Conservation (phyloP, 805 yeast genomes). For the Starmera pachycereana region DNA sequence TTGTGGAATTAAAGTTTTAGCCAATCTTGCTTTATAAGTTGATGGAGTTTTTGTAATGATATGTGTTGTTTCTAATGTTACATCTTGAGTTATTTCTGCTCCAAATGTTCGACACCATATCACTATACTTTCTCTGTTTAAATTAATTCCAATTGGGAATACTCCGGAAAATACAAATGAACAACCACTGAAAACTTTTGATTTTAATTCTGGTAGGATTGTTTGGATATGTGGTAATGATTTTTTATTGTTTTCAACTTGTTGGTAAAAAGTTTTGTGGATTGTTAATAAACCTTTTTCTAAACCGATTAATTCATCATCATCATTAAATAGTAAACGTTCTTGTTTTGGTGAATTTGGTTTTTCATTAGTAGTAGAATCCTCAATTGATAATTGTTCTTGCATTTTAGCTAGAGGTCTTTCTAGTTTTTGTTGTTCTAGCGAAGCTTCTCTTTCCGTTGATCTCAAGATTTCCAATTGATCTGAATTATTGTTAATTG, state of each 20-base stretch:
- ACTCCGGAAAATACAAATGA: slow-evolving; percentile 78
- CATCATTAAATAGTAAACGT: slow-evolving; percentile 64
- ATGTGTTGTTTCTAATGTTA: slow-evolving; percentile 71
- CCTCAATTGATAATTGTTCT: slow-evolving; percentile 46
- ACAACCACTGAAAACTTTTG: slow-evolving; percentile 53
- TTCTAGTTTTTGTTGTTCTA: slow-evolving; percentile 73
- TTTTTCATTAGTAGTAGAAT: neutral
- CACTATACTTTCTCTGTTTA: slow-evolving; percentile 76
- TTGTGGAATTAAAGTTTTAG: slow-evolving; percentile 45
- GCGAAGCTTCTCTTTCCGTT: slow-evolving; percentile 51
- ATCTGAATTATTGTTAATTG: slow-evolving; percentile 8
- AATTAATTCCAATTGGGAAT: slow-evolving; percentile 71
- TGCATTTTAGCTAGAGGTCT: slow-evolving; percentile 81
- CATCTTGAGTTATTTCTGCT: slow-evolving; percentile 67
- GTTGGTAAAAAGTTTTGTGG: slow-evolving; percentile 56
- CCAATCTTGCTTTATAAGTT: slow-evolving; percentile 78
- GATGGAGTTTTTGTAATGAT: slow-evolving; percentile 73
- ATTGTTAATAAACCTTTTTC: slow-evolving; percentile 52
- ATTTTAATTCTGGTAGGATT: slow-evolving; percentile 71
- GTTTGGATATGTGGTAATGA: slow-evolving; percentile 49
- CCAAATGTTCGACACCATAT: slow-evolving; percentile 92
- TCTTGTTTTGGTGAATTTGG: slow-evolving; percentile 6
- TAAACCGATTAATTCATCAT: slow-evolving; percentile 58
- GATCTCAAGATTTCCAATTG: slow-evolving; percentile 21
- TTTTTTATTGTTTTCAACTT: slow-evolving; percentile 32